phyloP scores from a whole-genome alignment of 495 filamentous ascomycete species.

The Cenococcum geophilum region DNA sequence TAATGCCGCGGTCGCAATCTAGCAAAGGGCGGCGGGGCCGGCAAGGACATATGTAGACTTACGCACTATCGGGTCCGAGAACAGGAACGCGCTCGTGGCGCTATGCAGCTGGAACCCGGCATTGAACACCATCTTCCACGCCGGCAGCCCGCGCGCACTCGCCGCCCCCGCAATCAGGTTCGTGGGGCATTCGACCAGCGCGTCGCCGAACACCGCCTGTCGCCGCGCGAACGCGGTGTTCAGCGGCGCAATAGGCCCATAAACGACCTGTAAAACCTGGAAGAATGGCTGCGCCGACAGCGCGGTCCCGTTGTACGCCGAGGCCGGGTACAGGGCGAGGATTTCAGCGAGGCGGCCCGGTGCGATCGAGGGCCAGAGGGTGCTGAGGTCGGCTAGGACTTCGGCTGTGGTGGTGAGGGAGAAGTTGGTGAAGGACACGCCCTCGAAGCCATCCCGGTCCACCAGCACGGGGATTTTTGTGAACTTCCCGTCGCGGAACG shows the following conservation, averaged over 20 bases:
- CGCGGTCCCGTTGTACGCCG: slow-evolving; percentile 13
- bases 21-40: too few species aligned
- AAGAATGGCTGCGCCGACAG: slow-evolving; percentile 8
- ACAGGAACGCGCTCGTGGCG: slow-evolving; percentile 5
- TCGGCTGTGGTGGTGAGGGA: slow-evolving; percentile 3
- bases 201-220: slow-evolving; percentile 1
- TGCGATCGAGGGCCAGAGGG: slow-evolving; percentile 2
- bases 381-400: slow-evolving; percentile 10
- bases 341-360: slow-evolving; percentile 3
- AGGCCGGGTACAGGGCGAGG: slow-evolving; percentile 4
- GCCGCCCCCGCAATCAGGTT: slow-evolving; percentile 12
- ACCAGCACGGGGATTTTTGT: slow-evolving; percentile 16
- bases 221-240: too few species aligned
- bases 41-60: too few species aligned
- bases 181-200: slow-evolving; percentile 19
- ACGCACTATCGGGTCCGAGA: neutral
- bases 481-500: slow-evolving; percentile 18
- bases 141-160: neutral
- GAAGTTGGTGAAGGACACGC: slow-evolving; percentile 17
- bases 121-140: slow-evolving; percentile 19
- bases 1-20: too few species aligned
- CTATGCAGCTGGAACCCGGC: slow-evolving; percentile 13
- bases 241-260: too few species aligned
- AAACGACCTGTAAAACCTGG: too few species aligned
- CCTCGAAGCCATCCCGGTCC: slow-evolving; percentile 15